A percentile compares a stretch with the other conserved stretches of the same genome.
Evolutionary conservation across 1,139 yeast genomes (phyloP).

Genomic region (Pichia sp.): DNA sequence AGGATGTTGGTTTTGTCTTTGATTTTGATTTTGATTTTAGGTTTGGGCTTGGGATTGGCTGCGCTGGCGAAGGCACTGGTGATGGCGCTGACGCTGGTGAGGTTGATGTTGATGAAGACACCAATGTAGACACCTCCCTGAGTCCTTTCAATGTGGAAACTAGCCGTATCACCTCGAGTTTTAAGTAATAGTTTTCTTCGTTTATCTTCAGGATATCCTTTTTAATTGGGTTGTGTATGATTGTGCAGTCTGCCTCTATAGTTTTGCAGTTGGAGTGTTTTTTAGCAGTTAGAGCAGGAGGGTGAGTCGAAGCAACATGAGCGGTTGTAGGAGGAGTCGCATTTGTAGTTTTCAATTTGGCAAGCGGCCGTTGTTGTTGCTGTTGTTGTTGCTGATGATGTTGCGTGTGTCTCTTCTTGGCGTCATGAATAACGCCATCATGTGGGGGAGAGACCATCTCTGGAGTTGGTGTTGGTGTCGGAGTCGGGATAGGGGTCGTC

Average conservation of each 20-base stretch:
- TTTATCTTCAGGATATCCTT: constrained; percentile 28
- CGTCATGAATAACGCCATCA: neutral
- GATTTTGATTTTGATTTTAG: neutral
- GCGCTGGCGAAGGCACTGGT: no score
- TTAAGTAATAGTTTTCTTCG: constrained; percentile 30
- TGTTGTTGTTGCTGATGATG: neutral
- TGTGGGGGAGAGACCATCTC: no score
- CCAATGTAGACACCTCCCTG: constrained; percentile 19
- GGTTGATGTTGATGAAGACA: neutral
- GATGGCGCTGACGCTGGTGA: neutral
- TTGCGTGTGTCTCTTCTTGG: neutral
- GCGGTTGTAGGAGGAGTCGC: neutral
- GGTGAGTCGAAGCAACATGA: neutral
- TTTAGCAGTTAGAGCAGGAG: neutral
- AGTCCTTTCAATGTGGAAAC: constrained; percentile 28
- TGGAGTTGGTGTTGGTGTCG: no score
- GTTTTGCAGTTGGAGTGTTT: constrained; percentile 4
- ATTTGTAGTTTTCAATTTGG: neutral
- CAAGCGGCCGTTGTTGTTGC: neutral
- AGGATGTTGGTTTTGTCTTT: neutral
- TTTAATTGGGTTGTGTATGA: constrained; percentile 25
- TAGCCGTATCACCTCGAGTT: constrained; percentile 28
- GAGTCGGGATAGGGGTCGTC: neutral
- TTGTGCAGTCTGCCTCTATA: constrained; percentile 16
- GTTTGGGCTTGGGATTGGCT: no score